These are phyloP conservation scores for Trypanosoma mega DNA, from an alignment of 208 protist genomes.

Conservation along the genomic window DNA sequence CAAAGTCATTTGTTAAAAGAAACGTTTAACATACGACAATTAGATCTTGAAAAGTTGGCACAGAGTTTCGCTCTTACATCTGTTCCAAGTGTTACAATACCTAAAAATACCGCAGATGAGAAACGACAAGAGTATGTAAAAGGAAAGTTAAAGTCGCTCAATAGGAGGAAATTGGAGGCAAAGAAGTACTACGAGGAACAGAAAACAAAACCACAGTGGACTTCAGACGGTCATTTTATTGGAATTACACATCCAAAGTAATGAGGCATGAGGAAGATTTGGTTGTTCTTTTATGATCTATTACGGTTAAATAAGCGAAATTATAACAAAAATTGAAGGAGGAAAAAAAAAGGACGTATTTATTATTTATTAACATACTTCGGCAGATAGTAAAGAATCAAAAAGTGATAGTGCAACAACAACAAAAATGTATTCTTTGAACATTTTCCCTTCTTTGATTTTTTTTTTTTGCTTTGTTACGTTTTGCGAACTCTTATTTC, in stretches of 20 bases:
- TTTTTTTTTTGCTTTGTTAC: no score
- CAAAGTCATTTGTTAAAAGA: slow-evolving; percentile 92
- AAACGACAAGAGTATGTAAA: slow-evolving; percentile 86
- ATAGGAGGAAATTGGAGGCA: slow-evolving; percentile 55
- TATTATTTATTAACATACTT: neutral
- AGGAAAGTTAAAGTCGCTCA: slow-evolving; percentile 87
- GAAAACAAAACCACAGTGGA: slow-evolving; percentile 86
- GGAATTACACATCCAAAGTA: slow-evolving; percentile 37
- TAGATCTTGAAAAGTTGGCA: slow-evolving; percentile 92
- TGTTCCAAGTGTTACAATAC: slow-evolving; percentile 76
- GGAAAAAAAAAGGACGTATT: neutral
- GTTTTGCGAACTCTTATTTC: no score
- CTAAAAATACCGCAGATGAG: slow-evolving; percentile 60
- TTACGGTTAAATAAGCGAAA: slow-evolving; percentile 5
- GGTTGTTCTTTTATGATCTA: neutral
- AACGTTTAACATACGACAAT: slow-evolving; percentile 90
- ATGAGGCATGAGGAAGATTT: neutral
- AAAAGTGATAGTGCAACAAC: neutral
- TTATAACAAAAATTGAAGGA: slow-evolving; percentile 6
- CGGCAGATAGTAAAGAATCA: no score
- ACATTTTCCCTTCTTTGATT: no score
- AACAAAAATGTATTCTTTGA: neutral
- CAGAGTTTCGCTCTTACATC: slow-evolving; percentile 91
- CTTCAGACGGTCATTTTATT: slow-evolving; percentile 66
- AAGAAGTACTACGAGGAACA: slow-evolving; percentile 74